Evolutionary conservation across 169 alveolate species (phyloP), one percentile per base, ranked within the genome.

Genomic region (Theileria luwenshuni): DNA sequence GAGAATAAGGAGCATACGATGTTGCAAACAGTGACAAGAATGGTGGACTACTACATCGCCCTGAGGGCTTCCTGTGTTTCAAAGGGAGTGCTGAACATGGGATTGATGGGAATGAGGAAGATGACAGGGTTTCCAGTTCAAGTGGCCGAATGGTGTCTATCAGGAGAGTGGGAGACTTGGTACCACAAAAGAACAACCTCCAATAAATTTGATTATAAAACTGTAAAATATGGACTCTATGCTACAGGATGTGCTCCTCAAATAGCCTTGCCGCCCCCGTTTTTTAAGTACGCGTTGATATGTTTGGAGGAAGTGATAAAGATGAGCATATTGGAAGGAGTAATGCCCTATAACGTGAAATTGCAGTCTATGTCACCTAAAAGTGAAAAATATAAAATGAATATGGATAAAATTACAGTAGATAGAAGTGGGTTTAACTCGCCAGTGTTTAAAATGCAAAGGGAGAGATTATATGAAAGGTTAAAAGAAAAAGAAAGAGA

Each of bases 81-180:
- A 1, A 30, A 69, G 19, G 83, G 77, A 12, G 51, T 71, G 12
- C 23, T 79, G 64, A 72, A 65, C 35, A 54, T 70, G 21, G 56
- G 71, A 6, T 49, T 61, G 15, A 54, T 72, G 35, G 84, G 84
- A 10, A 49, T 79, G 59, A 72, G 60, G 64, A 65, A 67, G 51
- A 47, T 63, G 49, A n/a, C 71, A n/a, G 83, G 77, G 2, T 45
- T 79, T 17, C 58, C 87, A 12, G 30, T 71, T 0, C 68, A 62
- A 17, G 33, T 79, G 3, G 83, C 87, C 10, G 87, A 79, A 13
- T 79, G 87, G 87, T 79, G 87, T 51, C 27, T 79, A 64, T 33
- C 23, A 23, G 76, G 65, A 13, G 51, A 35, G 51, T n/a, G 52
- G 19, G 76, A 68, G 49, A 33, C 56, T 2, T 45, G 59, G 56